Evolutionary conservation across 345 rosid species (phyloP).

Genomic region (Cardamine resedifolia): DNA sequence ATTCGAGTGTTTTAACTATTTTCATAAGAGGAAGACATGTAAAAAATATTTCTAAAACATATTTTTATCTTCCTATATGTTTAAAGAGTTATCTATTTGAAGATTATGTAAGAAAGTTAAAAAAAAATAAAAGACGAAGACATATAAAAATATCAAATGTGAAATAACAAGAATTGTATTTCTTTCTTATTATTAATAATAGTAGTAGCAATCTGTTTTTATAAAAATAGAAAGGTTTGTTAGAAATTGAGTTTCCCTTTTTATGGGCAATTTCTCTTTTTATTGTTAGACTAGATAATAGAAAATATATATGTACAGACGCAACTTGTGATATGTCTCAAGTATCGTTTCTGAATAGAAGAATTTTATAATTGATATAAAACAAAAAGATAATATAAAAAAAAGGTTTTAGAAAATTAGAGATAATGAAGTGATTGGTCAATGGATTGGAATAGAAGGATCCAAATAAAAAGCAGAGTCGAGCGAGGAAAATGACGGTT

Average conservation of each 20-base stretch:
- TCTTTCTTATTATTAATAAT: not conserved
- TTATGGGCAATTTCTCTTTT: conserved; percentile 29
- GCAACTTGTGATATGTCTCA: conserved; percentile 28
- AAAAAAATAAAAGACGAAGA: not conserved
- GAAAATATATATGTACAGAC: conserved; percentile 6
- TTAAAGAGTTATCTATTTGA: too few relatives aligned
- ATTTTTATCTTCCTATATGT: too few relatives aligned
- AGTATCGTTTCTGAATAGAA: not conserved
- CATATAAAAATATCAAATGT: not conserved
- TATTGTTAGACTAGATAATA: not conserved
- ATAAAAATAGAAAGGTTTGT: conserved; percentile 28
- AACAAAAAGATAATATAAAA: conserved; percentile 17
- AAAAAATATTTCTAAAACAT: too few relatives aligned
- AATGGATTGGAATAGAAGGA: conserved; percentile 42
- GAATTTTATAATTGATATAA: not conserved
- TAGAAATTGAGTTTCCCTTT: conserved; percentile 11
- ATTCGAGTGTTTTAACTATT: conserved; percentile 9
- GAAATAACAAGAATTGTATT: not conserved
- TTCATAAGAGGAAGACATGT: not conserved
- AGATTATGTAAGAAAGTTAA: too few relatives aligned
- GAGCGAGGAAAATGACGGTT: conserved; percentile 34
- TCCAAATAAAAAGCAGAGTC: conserved; percentile 35
- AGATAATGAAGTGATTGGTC: conserved; percentile 42
- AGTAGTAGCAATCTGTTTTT: not conserved
- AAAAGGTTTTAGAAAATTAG: conserved; percentile 16